Percentiles rank a stretch among this genome's conserved stretches.
These are phyloP conservation scores for Mycena floridula DNA, from an alignment of 768 basidiomycete genomes.

Conservation along the genomic window DNA sequence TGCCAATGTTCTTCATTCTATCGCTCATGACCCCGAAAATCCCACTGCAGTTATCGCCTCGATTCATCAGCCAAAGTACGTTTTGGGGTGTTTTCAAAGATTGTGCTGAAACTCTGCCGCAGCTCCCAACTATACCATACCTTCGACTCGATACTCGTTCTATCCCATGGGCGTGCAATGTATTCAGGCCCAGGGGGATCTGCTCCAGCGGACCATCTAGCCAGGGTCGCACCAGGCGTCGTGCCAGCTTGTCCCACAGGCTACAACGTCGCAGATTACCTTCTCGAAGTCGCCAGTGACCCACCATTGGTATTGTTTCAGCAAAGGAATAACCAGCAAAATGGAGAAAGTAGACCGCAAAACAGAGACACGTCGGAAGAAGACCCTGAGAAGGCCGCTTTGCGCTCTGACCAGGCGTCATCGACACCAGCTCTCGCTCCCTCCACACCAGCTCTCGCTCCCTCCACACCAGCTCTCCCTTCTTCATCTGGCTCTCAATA, in stretches of 20 bases:
- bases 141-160: slow-evolving; percentile 76
- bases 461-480: background rate
- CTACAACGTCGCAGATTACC: slow-evolving; percentile 90
- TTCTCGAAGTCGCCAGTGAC: slow-evolving; percentile 81
- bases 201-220: slow-evolving; percentile 64
- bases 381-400: no score
- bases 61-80: slow-evolving; percentile 81
- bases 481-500: slow-evolving; percentile 29
- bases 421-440: background rate
- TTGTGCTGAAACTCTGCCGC: background rate
- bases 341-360: background rate
- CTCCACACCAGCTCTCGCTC: background rate
- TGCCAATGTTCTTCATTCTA: slow-evolving; percentile 66
- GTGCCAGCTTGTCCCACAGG: slow-evolving; percentile 60
- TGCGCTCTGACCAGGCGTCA: no score
- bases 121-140: slow-evolving; percentile 81
- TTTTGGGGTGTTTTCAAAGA: slow-evolving; percentile 4
- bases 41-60: slow-evolving; percentile 82
- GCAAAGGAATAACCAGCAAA: slow-evolving; percentile 5
- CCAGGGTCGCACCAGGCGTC: slow-evolving; percentile 31
- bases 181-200: slow-evolving; percentile 77
- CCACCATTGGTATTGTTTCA: slow-evolving; percentile 46
- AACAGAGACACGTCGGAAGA: background rate
- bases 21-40: slow-evolving; percentile 61
- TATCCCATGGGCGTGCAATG: slow-evolving; percentile 70